phyloP scores from a whole-genome alignment of 2,329 filamentous ascomycete genomes.

The Pseudocercospora pini-densiflorae region DNA sequence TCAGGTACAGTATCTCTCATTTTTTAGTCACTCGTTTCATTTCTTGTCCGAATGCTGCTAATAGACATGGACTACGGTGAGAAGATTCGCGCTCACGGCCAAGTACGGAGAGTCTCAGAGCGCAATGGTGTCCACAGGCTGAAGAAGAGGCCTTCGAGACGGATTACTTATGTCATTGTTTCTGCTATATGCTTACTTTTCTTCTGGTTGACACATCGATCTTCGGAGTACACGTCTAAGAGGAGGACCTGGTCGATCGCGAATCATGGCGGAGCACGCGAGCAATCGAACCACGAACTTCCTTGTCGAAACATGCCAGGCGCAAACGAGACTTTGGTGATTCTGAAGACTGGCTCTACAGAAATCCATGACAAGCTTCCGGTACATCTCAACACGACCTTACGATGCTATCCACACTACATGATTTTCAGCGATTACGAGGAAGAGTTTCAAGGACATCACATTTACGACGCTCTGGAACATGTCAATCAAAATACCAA shows the following conservation, averaged over 20 bases:
- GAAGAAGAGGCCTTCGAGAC: background rate
- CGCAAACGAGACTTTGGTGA: constrained; percentile 57
- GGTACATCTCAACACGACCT: constrained; percentile 42
- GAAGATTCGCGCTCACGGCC: constrained; percentile 5
- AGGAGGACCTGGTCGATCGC: background rate
- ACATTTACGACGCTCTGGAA: constrained; percentile 39
- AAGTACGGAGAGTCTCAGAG: background rate
- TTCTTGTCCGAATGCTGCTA: background rate
- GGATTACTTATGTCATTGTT: background rate
- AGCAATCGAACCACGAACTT: constrained; percentile 1
- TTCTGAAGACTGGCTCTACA: constrained; percentile 48
- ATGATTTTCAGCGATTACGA: constrained; percentile 46
- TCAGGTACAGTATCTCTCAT: constrained; percentile 6
- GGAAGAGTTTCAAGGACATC: constrained; percentile 41
- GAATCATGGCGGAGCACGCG: background rate
- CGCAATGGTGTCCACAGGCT: background rate
- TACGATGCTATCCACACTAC: constrained; percentile 41
- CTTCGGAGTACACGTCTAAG: background rate
- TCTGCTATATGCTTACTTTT: background rate
- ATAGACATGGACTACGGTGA: constrained; percentile 7
- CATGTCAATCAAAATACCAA: constrained; percentile 25
- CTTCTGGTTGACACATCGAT: constrained; percentile 1
- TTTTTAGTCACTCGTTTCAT: background rate
- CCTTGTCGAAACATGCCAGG: constrained; percentile 33
- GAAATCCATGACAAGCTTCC: constrained; percentile 39